A percentile compares a stretch with the other conserved stretches of the same genome.
phyloP scores from a whole-genome alignment of 805 yeast genomes.

The Saccharomycopsis vini region DNA sequence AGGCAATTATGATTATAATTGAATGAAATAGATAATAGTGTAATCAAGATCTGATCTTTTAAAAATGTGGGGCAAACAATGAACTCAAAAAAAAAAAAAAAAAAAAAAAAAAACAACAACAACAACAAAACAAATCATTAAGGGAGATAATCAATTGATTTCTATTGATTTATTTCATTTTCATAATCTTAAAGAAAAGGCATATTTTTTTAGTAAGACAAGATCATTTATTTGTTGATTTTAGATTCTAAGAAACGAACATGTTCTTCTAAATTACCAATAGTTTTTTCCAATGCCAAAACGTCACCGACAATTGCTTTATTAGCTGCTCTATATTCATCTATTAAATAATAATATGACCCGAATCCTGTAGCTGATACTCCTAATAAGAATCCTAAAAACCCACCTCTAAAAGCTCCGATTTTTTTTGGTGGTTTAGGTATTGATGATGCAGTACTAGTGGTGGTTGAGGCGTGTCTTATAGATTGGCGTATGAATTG shows the following conservation, averaged over 20 bases:
- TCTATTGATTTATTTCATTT: too few relatives aligned
- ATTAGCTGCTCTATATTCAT: slow-evolving; percentile 67
- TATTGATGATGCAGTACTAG: not conserved
- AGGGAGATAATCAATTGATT: too few relatives aligned
- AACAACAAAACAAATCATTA: too few relatives aligned
- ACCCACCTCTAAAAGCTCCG: slow-evolving; percentile 38
- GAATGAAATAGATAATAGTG: too few relatives aligned
- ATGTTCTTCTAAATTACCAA: slow-evolving; percentile 58
- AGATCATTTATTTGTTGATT: slow-evolving; percentile 2
- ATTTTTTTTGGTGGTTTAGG: slow-evolving; percentile 21
- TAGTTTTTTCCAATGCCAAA: slow-evolving; percentile 56
- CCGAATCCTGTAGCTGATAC: slow-evolving; percentile 65
- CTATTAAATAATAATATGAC: slow-evolving; percentile 69
- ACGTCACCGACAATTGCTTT: slow-evolving; percentile 70
- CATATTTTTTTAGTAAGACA: too few relatives aligned
- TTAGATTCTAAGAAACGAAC: slow-evolving; percentile 50
- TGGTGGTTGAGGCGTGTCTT: not conserved
- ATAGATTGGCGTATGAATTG: slow-evolving; percentile 1
- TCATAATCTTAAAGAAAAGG: too few relatives aligned
- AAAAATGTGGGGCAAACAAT: too few relatives aligned
- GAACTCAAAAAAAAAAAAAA: too few relatives aligned
- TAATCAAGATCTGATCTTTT: too few relatives aligned
- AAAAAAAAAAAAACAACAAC: too few relatives aligned
- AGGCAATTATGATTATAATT: too few relatives aligned
- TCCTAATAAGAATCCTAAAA: slow-evolving; percentile 74